Conservation (phyloP, 208 protist species). For the Trypanosoma rangeli region DNA sequence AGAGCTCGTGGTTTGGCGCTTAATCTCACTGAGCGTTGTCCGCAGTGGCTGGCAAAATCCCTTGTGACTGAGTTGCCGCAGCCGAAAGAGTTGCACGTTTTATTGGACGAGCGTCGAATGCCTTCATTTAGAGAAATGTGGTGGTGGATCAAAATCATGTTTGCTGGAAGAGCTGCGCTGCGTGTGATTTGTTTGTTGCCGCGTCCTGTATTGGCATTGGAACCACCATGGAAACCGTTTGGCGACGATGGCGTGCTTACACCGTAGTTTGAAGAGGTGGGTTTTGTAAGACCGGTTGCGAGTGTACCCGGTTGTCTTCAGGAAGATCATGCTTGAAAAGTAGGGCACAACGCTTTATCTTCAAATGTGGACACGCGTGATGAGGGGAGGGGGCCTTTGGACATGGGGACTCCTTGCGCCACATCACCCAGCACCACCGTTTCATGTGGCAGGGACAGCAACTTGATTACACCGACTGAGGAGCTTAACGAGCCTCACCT, state of each 20-base stretch:
- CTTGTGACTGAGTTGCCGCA: constrained; percentile 34
- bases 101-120: constrained; percentile 33
- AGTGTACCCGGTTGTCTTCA: neutral
- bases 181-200: constrained; percentile 15
- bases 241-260: constrained; percentile 9
- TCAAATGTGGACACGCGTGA: neutral
- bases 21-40: constrained; percentile 54
- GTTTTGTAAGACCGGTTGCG: neutral
- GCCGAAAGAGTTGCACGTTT: constrained; percentile 47
- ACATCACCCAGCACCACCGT: neutral
- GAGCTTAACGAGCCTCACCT: neutral
- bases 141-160: constrained; percentile 41
- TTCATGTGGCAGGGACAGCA: neutral
- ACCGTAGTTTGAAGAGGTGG: constrained; percentile 13
- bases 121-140: constrained; percentile 28
- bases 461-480: neutral
- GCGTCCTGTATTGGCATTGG: neutral
- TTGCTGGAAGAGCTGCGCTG: constrained; percentile 9
- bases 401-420: neutral
- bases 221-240: constrained; percentile 2
- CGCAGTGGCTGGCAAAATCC: constrained; percentile 48
- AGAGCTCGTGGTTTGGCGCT: constrained; percentile 33
- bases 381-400: neutral
- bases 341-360: neutral
- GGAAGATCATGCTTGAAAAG: neutral